phyloP scores from a whole-genome alignment of 1,139 yeast genomes.

The Scheffersomyces titani region DNA sequence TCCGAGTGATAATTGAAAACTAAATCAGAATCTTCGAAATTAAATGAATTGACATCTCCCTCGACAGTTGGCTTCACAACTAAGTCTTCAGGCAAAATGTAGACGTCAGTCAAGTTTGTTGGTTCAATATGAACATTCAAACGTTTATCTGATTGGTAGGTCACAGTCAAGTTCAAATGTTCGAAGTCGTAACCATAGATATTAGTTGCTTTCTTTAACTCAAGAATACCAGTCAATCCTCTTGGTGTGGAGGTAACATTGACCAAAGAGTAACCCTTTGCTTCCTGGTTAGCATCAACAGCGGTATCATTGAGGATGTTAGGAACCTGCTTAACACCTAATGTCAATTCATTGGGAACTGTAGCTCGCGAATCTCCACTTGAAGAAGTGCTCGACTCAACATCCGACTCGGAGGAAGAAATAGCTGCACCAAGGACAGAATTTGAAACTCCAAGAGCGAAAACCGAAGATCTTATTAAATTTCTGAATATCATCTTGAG shows the following conservation, averaged over 20 bases:
- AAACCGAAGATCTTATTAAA: not conserved
- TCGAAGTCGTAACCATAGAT: conserved; percentile 32
- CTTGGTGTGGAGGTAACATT: conserved; percentile 14
- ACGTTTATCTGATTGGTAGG: conserved; percentile 24
- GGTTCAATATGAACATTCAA: conserved; percentile 29
- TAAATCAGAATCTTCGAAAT: conserved; percentile 18
- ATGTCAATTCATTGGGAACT: conserved; percentile 16
- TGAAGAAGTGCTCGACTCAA: not conserved
- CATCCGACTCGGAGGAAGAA: not conserved
- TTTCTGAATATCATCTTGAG: not conserved
- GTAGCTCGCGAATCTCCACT: not conserved
- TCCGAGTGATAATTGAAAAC: conserved; percentile 20
- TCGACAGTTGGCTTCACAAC: conserved; percentile 21
- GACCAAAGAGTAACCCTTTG: conserved; percentile 24
- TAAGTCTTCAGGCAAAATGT: conserved; percentile 22
- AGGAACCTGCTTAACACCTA: conserved; percentile 26
- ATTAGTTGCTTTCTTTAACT: conserved; percentile 24
- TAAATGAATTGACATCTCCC: conserved; percentile 7
- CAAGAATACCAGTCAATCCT: conserved; percentile 24
- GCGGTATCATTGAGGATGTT: conserved; percentile 25
- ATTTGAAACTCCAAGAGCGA: not conserved
- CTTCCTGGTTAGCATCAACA: conserved; percentile 26
- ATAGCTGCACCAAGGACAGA: not conserved
- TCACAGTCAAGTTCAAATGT: conserved; percentile 25
- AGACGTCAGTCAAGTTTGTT: conserved; percentile 23